Percentiles rank a stretch among this genome's conserved stretches.
Evolutionary conservation across 1,284 basidiomycete genomes (phyloP).

Genomic region (Ganoderma lingzhi): DNA sequence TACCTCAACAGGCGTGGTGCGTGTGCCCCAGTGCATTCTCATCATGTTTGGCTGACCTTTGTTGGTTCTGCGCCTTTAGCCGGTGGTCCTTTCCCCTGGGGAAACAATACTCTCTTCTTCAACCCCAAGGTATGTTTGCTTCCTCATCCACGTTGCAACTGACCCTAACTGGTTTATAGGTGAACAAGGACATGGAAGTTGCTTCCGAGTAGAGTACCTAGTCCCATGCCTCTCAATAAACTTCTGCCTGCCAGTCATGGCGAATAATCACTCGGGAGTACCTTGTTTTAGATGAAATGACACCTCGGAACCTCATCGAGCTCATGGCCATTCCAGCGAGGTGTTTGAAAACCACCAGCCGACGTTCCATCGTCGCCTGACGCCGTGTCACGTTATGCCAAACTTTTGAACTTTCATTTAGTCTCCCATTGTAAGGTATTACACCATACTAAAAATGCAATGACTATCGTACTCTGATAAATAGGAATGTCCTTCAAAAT

Average conservation of each 20-base stretch:
- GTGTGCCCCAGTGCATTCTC: conserved; percentile 13
- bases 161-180: conserved; percentile 42
- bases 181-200: conserved; percentile 68
- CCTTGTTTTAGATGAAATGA: background rate
- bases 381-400: background rate
- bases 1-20: conserved; percentile 75
- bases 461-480: conserved; percentile 1
- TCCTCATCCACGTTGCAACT: background rate
- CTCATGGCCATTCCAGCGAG: too few relatives aligned
- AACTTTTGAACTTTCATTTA: conserved; percentile 4
- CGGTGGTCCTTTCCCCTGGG: conserved; percentile 75
- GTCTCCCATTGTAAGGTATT: background rate
- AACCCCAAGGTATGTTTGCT: conserved; percentile 65
- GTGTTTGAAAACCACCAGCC: too few relatives aligned
- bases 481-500: background rate
- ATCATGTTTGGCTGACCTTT: background rate
- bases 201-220: conserved; percentile 39
- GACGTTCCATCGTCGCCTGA: too few relatives aligned
- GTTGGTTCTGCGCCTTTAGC: background rate
- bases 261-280: background rate
- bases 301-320: too few relatives aligned
- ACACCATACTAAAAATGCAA: background rate
- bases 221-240: conserved; percentile 2
- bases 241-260: background rate
- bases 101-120: conserved; percentile 82